Percentiles rank a stretch among this genome's conserved stretches.
phyloP scores from a whole-genome alignment of 2,329 filamentous ascomycete genomes.

The Colletotrichum navitas region DNA sequence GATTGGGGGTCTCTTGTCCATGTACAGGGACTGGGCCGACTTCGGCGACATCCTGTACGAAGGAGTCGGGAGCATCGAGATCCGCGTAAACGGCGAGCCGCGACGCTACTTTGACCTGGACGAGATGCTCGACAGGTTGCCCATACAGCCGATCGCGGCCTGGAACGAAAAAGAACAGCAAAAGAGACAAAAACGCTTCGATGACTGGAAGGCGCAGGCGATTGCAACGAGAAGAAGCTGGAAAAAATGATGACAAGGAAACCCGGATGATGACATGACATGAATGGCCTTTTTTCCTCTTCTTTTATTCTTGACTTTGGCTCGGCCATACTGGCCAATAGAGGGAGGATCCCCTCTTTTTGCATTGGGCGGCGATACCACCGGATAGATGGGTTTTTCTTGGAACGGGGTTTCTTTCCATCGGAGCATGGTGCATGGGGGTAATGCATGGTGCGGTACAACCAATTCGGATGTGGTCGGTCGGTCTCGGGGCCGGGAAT shows the following conservation, averaged over 20 bases:
- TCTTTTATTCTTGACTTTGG: slow-evolving; percentile 21
- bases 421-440: slow-evolving; percentile 32
- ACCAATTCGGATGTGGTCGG: slow-evolving; percentile 24
- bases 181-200: slow-evolving; percentile 37
- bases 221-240: slow-evolving; percentile 28
- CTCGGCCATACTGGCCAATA: slow-evolving; percentile 27
- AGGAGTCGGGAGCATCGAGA: slow-evolving; percentile 41
- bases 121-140: slow-evolving; percentile 40
- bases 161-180: slow-evolving; percentile 36
- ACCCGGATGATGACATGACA: slow-evolving; percentile 33
- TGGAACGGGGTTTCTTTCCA: slow-evolving; percentile 14
- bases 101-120: slow-evolving; percentile 41
- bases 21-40: slow-evolving; percentile 41
- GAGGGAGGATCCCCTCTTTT: slow-evolving; percentile 21
- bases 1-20: slow-evolving; percentile 38
- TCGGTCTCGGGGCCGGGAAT: slow-evolving; percentile 14
- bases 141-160: slow-evolving; percentile 38
- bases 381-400: slow-evolving; percentile 30
- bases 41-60: slow-evolving; percentile 39
- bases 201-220: slow-evolving; percentile 40
- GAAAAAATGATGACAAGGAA: slow-evolving; percentile 20
- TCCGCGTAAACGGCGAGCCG: slow-evolving; percentile 41
- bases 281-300: not conserved
- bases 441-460: slow-evolving; percentile 27
- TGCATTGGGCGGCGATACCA: slow-evolving; percentile 40